phyloP scores from a whole-genome alignment of 2,329 filamentous ascomycete species.

The Teratosphaeria epicoccoides region DNA sequence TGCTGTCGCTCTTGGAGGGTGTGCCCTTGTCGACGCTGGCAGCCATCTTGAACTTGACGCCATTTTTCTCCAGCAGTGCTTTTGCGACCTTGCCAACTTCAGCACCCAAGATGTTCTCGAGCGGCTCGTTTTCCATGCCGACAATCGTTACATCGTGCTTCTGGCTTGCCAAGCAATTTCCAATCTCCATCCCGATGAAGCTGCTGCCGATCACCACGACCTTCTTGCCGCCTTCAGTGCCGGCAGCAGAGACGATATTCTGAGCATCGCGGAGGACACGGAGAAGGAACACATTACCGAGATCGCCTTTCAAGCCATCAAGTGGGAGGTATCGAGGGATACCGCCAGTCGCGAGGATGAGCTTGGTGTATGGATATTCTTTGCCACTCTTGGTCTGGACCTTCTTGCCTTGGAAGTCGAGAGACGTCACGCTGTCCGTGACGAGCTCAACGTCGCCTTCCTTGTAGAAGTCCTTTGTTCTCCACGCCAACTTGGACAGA shows the following conservation, averaged over 20 bases:
- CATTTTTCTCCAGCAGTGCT: conserved; percentile 67
- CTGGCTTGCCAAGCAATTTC: conserved; percentile 61
- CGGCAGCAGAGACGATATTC: conserved; percentile 67
- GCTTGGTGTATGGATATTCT: conserved; percentile 69
- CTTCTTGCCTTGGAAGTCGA: conserved; percentile 65
- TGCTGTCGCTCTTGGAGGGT: conserved; percentile 54
- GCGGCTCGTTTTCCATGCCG: conserved; percentile 75
- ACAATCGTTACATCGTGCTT: conserved; percentile 78
- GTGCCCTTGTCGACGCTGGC: conserved; percentile 75
- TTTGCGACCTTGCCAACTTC: conserved; percentile 74
- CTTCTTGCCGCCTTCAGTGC: conserved; percentile 72
- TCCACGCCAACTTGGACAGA: conserved; percentile 63
- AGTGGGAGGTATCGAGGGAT: conserved; percentile 65
- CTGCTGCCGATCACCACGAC: conserved; percentile 85
- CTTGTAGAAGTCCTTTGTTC: conserved; percentile 68
- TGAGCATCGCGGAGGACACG: conserved; percentile 67
- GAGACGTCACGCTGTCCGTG: conserved; percentile 49
- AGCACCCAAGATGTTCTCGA: conserved; percentile 76
- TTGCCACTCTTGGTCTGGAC: conserved; percentile 66
- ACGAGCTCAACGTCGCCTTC: conserved; percentile 47
- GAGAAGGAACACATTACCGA: conserved; percentile 79
- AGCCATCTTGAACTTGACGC: conserved; percentile 76
- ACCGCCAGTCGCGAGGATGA: conserved; percentile 83
- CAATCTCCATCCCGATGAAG: conserved; percentile 98
- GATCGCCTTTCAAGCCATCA: conserved; percentile 67